phyloP scores from a whole-genome alignment of 257 asterid species.

The Henckelia pumila region DNA sequence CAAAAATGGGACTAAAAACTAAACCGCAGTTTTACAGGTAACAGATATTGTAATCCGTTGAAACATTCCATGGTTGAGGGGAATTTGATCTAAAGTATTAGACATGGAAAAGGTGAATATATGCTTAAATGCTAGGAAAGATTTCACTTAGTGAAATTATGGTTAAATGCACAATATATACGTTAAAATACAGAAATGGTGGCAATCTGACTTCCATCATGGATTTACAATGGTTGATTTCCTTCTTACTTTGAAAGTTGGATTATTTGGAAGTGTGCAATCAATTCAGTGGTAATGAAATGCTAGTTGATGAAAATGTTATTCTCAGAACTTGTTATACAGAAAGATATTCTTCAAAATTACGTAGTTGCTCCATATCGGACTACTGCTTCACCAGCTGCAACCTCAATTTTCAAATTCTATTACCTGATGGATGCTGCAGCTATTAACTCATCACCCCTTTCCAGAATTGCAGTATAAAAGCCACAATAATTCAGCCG shows the following conservation, averaged over 20 bases:
- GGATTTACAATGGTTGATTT: not conserved
- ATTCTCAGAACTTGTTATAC: not conserved
- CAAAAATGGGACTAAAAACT: constrained; percentile 4
- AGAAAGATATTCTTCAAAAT: not conserved
- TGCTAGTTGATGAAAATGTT: constrained; percentile 2
- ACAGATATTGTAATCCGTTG: constrained; percentile 1
- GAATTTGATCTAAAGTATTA: not conserved
- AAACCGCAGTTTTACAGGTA: not conserved
- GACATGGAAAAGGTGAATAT: not conserved
- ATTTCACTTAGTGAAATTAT: constrained; percentile 5
- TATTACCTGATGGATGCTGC: constrained; percentile 87
- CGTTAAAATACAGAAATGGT: constrained; percentile 2
- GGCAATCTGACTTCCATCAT: not conserved
- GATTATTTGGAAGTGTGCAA: not conserved
- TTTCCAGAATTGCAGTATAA: constrained; percentile 82
- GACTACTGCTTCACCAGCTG: constrained; percentile 8
- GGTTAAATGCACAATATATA: constrained; percentile 14
- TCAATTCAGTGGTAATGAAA: not conserved
- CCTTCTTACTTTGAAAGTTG: not conserved
- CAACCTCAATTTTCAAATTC: constrained; percentile 1
- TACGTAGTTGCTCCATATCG: not conserved
- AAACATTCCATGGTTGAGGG: not conserved
- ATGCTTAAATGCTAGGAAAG: not conserved
- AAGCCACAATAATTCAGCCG: constrained; percentile 79
- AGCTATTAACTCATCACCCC: constrained; percentile 86